Percentiles rank a stretch among this genome's conserved stretches.
Evolutionary conservation across 495 filamentous ascomycete genomes (phyloP).

Genomic region (Entonaema liquescens): DNA sequence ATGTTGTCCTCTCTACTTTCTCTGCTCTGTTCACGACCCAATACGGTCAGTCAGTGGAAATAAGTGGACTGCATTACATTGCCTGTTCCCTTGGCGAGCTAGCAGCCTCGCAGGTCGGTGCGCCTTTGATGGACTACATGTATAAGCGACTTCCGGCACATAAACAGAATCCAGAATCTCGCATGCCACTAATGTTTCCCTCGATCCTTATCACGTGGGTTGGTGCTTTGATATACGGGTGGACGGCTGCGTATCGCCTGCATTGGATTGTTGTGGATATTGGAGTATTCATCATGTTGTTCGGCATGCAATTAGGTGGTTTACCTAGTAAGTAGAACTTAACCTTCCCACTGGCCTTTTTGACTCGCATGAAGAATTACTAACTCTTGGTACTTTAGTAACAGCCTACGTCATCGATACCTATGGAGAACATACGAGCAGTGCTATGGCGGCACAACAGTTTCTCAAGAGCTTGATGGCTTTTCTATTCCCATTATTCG

Average conservation of each 20-base stretch:
- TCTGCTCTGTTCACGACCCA: conserved; percentile 46
- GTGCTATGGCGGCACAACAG: conserved; percentile 68
- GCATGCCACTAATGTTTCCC: background rate
- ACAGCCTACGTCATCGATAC: conserved; percentile 71
- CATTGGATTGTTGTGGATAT: conserved; percentile 54
- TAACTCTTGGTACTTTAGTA: background rate
- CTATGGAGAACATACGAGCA: conserved; percentile 74
- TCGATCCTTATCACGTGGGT: conserved; percentile 8
- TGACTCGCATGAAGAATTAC: background rate
- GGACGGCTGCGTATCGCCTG: conserved; percentile 25
- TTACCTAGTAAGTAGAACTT: background rate
- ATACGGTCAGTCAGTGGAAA: conserved; percentile 41
- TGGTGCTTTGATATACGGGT: conserved; percentile 49
- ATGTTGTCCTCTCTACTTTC: conserved; percentile 51
- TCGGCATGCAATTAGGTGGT: background rate
- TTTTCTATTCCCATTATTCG: conserved; percentile 76
- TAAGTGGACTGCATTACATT: conserved; percentile 53
- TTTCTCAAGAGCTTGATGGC: conserved; percentile 69
- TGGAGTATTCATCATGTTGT: conserved; percentile 5
- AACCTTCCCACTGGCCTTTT: background rate
- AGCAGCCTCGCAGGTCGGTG: conserved; percentile 50
- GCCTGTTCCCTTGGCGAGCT: conserved; percentile 57
- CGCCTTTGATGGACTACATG: conserved; percentile 42
- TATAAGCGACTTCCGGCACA: conserved; percentile 4
- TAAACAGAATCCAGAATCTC: background rate